Evolutionary conservation across 352 stramenopile genomes (phyloP).

Genomic region (Pythium monospermum): DNA sequence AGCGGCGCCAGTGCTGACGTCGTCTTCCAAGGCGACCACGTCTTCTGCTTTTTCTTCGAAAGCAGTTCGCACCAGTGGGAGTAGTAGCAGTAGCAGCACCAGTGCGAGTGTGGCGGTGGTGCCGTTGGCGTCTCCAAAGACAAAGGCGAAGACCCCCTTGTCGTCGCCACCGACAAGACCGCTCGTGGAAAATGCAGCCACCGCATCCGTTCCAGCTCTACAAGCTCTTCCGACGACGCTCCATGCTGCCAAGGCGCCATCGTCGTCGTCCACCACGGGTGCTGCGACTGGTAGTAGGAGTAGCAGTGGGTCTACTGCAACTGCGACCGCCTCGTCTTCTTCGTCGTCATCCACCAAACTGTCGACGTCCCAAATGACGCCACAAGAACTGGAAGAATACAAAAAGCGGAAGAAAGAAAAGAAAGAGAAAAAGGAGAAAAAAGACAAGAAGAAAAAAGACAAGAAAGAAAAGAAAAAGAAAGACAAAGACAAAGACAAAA

Average conservation of each 20-base stretch:
- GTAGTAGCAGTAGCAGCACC: not conserved
- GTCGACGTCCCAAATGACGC: slow-evolving; percentile 9
- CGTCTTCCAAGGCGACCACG: no score
- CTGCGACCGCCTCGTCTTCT: slow-evolving; percentile 1
- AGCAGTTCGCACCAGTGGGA: no score
- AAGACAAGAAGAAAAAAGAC: slow-evolving; percentile 64
- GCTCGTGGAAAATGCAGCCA: not conserved
- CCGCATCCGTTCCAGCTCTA: slow-evolving; percentile 5
- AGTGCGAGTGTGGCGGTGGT: no score
- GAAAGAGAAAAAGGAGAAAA: slow-evolving; percentile 64
- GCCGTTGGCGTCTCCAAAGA: no score
- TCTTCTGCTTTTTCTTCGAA: no score
- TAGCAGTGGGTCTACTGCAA: not conserved
- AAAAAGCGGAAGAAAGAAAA: slow-evolving; percentile 29
- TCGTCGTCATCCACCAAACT: not conserved
- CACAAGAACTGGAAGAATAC: slow-evolving; percentile 15
- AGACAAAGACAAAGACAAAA: slow-evolving; percentile 48
- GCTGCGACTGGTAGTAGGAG: not conserved
- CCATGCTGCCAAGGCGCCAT: not conserved
- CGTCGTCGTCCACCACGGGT: not conserved
- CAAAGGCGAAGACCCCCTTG: not conserved
- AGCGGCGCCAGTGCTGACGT: not conserved
- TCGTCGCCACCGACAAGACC: not conserved
- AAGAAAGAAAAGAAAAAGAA: slow-evolving; percentile 61
- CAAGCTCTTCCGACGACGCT: not conserved